Evolutionary conservation across 2,329 filamentous ascomycete genomes (phyloP).

Genomic region (Epichloe brachyelytri): DNA sequence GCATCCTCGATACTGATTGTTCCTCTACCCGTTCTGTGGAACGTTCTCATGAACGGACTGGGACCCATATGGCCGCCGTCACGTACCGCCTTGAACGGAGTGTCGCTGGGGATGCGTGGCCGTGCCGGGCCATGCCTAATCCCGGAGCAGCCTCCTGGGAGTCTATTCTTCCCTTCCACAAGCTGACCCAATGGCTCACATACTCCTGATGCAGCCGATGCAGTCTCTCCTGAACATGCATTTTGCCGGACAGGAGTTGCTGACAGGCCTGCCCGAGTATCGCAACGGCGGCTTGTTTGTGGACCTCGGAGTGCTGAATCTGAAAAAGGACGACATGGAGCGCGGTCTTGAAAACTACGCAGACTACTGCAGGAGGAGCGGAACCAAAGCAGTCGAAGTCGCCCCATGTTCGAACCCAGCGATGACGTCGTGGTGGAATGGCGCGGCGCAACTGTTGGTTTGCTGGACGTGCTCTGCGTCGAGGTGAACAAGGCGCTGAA

Average conservation of each 20-base stretch:
- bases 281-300: slow-evolving; percentile 83
- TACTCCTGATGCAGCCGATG: slow-evolving; percentile 94
- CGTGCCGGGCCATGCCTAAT: slow-evolving; percentile 67
- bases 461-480: slow-evolving; percentile 40
- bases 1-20: slow-evolving; percentile 82
- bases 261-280: slow-evolving; percentile 85
- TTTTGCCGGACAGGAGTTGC: slow-evolving; percentile 66
- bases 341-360: slow-evolving; percentile 52
- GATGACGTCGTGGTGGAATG: slow-evolving; percentile 53
- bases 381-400: slow-evolving; percentile 45
- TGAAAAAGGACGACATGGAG: slow-evolving; percentile 58
- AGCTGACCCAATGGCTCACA: slow-evolving; percentile 86
- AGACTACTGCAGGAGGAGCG: slow-evolving; percentile 58
- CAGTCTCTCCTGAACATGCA: slow-evolving; percentile 65
- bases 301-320: slow-evolving; percentile 64
- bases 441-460: slow-evolving; percentile 49
- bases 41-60: slow-evolving; percentile 76
- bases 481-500: slow-evolving; percentile 52
- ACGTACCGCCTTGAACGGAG: slow-evolving; percentile 74
- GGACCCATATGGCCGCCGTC: slow-evolving; percentile 79
- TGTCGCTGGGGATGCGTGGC: slow-evolving; percentile 88
- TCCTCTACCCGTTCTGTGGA: slow-evolving; percentile 78
- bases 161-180: slow-evolving; percentile 81
- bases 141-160: slow-evolving; percentile 48
- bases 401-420: slow-evolving; percentile 44